Conservation (phyloP, 306 rosid genomes). For the Luffa acutangula region DNA sequence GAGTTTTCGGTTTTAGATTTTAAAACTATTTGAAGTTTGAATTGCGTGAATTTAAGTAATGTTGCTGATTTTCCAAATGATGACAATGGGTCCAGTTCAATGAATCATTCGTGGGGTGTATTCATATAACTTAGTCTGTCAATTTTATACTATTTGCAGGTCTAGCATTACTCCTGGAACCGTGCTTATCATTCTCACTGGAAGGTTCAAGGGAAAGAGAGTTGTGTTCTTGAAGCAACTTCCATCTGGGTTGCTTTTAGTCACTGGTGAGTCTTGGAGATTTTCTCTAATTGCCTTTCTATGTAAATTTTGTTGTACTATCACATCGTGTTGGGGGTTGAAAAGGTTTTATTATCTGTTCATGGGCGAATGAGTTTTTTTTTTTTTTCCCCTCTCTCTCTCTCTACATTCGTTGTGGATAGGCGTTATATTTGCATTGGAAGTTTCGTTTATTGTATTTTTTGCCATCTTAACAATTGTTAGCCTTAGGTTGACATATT, state of each 20-base stretch:
- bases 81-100: neutral
- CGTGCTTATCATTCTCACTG: constrained; percentile 56
- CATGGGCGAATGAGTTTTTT: neutral
- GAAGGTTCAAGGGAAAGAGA: constrained; percentile 70
- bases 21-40: neutral
- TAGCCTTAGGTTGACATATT: neutral
- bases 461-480: neutral
- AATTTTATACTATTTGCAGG: constrained; percentile 16
- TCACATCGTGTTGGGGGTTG: neutral
- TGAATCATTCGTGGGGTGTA: neutral
- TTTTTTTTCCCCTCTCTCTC: no score
- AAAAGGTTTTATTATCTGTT: neutral
- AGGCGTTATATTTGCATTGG: neutral
- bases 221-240: constrained; percentile 71
- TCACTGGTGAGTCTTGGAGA: constrained; percentile 31
- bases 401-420: neutral
- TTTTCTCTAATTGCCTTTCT: neutral
- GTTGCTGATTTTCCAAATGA: neutral
- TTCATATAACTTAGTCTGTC: neutral
- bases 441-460: neutral
- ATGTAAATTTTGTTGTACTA: neutral
- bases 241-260: constrained; percentile 65
- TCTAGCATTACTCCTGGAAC: constrained; percentile 56
- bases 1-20: neutral
- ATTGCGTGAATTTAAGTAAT: neutral